Percentiles rank a stretch among this genome's conserved stretches.
Conservation (phyloP, 2,329 filamentous ascomycete species). For the Verticillium albo-atrum region DNA sequence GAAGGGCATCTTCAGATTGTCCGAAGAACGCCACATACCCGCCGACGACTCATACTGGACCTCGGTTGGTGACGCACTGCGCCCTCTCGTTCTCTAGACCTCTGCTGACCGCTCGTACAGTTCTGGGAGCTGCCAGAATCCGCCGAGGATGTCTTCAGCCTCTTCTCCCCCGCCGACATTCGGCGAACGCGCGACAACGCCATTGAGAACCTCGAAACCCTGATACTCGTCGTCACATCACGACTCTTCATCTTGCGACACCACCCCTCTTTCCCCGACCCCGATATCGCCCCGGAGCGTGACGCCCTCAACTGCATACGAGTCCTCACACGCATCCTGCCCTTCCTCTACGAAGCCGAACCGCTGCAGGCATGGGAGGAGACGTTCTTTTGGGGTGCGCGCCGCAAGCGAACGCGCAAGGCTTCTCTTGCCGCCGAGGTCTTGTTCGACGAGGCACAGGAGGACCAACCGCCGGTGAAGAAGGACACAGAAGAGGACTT, state of each 20-base stretch:
- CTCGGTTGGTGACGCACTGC: slow-evolving; percentile 56
- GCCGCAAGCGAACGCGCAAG: slow-evolving; percentile 67
- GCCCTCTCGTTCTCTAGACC: not conserved
- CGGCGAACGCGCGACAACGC: slow-evolving; percentile 82
- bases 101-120: slow-evolving; percentile 35
- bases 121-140: slow-evolving; percentile 98
- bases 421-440: slow-evolving; percentile 67
- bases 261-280: slow-evolving; percentile 85
- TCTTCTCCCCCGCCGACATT: slow-evolving; percentile 86
- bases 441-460: slow-evolving; percentile 73
- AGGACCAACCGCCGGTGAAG: slow-evolving; percentile 14
- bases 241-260: slow-evolving; percentile 78
- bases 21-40: slow-evolving; percentile 84
- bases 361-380: slow-evolving; percentile 82
- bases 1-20: slow-evolving; percentile 93
- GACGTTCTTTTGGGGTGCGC: slow-evolving; percentile 82
- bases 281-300: slow-evolving; percentile 75
- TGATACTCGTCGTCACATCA: slow-evolving; percentile 78
- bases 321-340: slow-evolving; percentile 81
- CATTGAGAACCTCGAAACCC: slow-evolving; percentile 82
- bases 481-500: slow-evolving; percentile 60
- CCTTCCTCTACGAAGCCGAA: slow-evolving; percentile 89
- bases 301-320: slow-evolving; percentile 95
- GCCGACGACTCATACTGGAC: slow-evolving; percentile 91
- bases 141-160: slow-evolving; percentile 91